Base-by-base conservation (phyloP, 2,329 filamentous ascomycete species). In the Moelleriella libera region DNA sequence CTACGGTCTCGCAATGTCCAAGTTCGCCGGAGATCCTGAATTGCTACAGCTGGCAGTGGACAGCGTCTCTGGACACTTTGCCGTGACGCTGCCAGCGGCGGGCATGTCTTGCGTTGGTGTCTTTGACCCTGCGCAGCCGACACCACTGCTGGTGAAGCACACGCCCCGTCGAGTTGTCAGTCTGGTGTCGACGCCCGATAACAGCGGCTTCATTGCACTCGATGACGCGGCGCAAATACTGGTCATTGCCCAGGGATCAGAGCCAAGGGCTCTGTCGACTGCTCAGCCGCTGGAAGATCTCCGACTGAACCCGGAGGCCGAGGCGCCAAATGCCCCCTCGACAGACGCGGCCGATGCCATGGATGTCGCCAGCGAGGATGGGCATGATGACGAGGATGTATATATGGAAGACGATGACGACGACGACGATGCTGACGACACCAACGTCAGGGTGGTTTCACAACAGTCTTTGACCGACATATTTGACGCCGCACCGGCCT, bases 201-300 rank as follows among this genome's bases (percentile, higher is more conserved):
- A 79, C 2, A 80, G 78, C 43, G 87, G 88, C 5, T 95, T 87
- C 60, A 68, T 92, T 40, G 67, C 83, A 8, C 64, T 95, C 5
- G 88, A 94, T 60, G 74, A 82, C n/a, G 72, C 78, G 0, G 86
- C 87, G 11, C 82, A 85, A 56, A 70, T 94, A 40, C 80, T 79
- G 66, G 76, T 75, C 30, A 59, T 80, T 37, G 69, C 71, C 39
- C 77, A 83, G 58, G 75, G 75, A 55, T 75, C 76, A 32, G 71
- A 77, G 49, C 70, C 76, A 31, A 67, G 69, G 3, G 66, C 72
- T 2, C 62, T 76, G 2, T 63, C 69, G 4, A 66, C 78, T 29
- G 74, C 74, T 5, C 74, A 75, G 55, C 72, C 77, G 11, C 67
- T 80, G 32, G 69, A 71, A 29, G 74, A 77, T 42, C 65, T 80